Base-by-base conservation (phyloP, 164 flowering plant species). In the Vitis labrusca region DNA sequence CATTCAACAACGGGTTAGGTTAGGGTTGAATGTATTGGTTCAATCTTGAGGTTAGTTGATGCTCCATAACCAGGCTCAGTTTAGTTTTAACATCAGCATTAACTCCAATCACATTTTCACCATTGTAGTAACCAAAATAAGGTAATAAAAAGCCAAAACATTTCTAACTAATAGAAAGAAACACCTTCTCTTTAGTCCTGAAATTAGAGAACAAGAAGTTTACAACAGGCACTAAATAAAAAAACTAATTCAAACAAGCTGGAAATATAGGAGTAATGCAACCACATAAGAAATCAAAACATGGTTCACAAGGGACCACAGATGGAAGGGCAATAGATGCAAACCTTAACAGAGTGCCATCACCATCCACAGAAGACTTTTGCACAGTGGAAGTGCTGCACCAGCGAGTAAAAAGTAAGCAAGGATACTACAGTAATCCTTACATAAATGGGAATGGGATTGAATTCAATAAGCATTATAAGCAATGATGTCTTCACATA, bases 341-440 rank as follows among this genome's bases (percentile, higher is more conserved):
- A 69, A 65, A 85, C 88, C 88, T 83, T 50, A 70, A 73, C n/a
- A 74, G 10, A 49, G 48, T 62, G 62, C 68, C 77, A 64, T 70
- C 37, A 63, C 61, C 71, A 61, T 69, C 73, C 58, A 65, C 10
- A 44, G 58, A 53, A 70, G 53, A 50, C 72, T 61, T 72, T 19
- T 57, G 53, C 50, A 8, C 77, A 70, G 52, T 37, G 47, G 64
- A 71, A 57, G 67, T 32, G 68, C 85, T 81, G 86, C 82, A 80
- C 30, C 50, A 72, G 15, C 3, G 82, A 75, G 49, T 47, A 70
- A 73, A 75, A 44, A 69, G 15, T 15, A 67, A 62, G 29, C 52
- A 65, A 59, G 19, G 29, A 59, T 17, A 3, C 2, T 9, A 52
- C 5, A 53, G 5, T 16, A 1, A 52, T 37, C 6, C 27, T 37